Conservation (phyloP, 2,329 filamentous ascomycete species). For the Ophiostoma ulmi region DNA sequence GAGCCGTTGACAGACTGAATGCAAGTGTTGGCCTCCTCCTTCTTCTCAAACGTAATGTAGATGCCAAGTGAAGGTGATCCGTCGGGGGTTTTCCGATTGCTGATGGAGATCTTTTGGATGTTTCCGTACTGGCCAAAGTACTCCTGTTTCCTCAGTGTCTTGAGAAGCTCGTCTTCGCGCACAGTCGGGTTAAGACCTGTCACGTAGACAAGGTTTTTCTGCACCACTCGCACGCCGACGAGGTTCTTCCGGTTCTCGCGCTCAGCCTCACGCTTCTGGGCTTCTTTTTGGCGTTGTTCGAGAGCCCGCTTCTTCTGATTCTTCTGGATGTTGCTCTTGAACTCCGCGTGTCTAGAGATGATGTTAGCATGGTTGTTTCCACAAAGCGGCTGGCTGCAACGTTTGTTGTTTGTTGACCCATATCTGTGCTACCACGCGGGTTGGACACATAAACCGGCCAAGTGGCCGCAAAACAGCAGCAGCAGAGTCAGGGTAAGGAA, state of each 20-base stretch:
- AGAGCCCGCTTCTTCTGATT: constrained; percentile 88
- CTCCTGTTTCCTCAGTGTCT: constrained; percentile 81
- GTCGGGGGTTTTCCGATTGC: constrained; percentile 77
- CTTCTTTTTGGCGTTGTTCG: constrained; percentile 83
- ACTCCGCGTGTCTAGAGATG: constrained; percentile 60
- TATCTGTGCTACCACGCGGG: not conserved
- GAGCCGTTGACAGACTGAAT: constrained; percentile 91
- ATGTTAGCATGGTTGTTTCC: constrained; percentile 10
- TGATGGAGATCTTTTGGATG: constrained; percentile 98
- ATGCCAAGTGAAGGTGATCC: constrained; percentile 85
- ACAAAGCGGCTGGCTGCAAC: not conserved
- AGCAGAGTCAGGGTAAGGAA: constrained; percentile 28
- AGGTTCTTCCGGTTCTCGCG: constrained; percentile 93
- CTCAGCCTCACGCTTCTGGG: constrained; percentile 92
- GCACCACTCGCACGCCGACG: constrained; percentile 88
- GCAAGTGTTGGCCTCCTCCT: constrained; percentile 82
- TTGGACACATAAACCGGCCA: not conserved
- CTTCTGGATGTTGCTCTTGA: constrained; percentile 74
- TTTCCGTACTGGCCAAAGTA: constrained; percentile 98
- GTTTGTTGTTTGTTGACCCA: not conserved
- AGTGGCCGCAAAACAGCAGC: too few relatives aligned
- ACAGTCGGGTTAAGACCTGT: constrained; percentile 89
- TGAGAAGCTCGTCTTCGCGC: constrained; percentile 84
- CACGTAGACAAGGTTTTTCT: constrained; percentile 98
- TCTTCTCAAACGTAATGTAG: constrained; percentile 95